Evolutionary conservation across 805 yeast genomes (phyloP).

Genomic region (Lipomyces orientalis): DNA sequence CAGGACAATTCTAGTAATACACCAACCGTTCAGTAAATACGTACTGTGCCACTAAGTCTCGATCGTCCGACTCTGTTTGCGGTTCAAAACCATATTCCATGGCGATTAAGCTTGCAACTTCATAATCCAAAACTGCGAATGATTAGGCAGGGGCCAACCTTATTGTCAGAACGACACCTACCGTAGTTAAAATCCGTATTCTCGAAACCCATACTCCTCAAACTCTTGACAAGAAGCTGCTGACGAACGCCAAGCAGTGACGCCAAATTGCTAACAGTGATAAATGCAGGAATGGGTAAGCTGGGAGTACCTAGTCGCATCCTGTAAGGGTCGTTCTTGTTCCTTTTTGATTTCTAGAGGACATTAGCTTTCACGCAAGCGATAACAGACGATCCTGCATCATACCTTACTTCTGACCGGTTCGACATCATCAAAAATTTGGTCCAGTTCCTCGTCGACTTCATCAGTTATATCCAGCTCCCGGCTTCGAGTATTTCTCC

Average conservation of each 20-base stretch:
- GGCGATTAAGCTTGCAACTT: slow-evolving; percentile 83
- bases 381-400: not conserved
- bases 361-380: not conserved
- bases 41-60: slow-evolving; percentile 14
- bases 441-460: slow-evolving; percentile 1
- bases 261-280: slow-evolving; percentile 80
- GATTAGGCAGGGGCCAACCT: not conserved
- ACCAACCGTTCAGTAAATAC: not conserved
- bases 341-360: slow-evolving; percentile 2
- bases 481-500: not conserved
- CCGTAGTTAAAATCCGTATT: slow-evolving; percentile 59
- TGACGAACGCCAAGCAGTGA: slow-evolving; percentile 70
- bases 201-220: slow-evolving; percentile 76
- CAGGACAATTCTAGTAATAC: not conserved
- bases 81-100: slow-evolving; percentile 83
- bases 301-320: not conserved
- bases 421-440: not conserved
- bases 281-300: slow-evolving; percentile 45
- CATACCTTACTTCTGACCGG: not conserved
- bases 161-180: slow-evolving; percentile 50
- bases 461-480: not conserved
- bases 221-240: slow-evolving; percentile 56
- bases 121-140: slow-evolving; percentile 68
- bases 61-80: slow-evolving; percentile 53
- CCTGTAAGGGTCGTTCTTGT: not conserved